These are phyloP conservation scores for Yarrowia sp. DNA, from an alignment of 805 yeast species.

Conservation along the genomic window DNA sequence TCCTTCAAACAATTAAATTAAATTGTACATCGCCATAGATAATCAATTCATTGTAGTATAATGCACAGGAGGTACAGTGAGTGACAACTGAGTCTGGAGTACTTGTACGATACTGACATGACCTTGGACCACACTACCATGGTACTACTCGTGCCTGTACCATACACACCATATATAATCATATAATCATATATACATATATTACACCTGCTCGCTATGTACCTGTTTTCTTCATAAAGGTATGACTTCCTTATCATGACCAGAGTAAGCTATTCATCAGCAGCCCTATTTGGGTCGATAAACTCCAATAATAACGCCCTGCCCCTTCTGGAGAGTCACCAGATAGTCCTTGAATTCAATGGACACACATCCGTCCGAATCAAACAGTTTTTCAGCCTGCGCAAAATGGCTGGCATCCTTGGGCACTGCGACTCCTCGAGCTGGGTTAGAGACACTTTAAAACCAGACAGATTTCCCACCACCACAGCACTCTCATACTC, in stretches of 20 bases:
- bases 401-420: slow-evolving; percentile 19
- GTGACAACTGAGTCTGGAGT: too few relatives aligned
- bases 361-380: neutral
- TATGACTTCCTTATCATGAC: too few relatives aligned
- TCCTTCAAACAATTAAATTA: neutral
- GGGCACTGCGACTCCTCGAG: slow-evolving; percentile 10
- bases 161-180: too few relatives aligned
- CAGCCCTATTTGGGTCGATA: neutral
- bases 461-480: neutral
- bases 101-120: too few relatives aligned
- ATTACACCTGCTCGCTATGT: neutral
- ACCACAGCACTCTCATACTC: neutral
- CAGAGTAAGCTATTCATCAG: too few relatives aligned
- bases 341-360: slow-evolving; percentile 4
- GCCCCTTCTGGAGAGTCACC: slow-evolving; percentile 17
- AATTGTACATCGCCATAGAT: neutral
- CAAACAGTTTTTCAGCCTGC: neutral
- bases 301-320: slow-evolving; percentile 15
- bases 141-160: too few relatives aligned
- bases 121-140: too few relatives aligned
- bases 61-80: too few relatives aligned
- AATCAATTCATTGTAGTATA: neutral
- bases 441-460: neutral
- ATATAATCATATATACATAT: neutral
- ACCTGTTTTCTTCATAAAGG: too few relatives aligned